phyloP scores from a whole-genome alignment of 768 basidiomycete genomes.

The Lactifluus echinatus region DNA sequence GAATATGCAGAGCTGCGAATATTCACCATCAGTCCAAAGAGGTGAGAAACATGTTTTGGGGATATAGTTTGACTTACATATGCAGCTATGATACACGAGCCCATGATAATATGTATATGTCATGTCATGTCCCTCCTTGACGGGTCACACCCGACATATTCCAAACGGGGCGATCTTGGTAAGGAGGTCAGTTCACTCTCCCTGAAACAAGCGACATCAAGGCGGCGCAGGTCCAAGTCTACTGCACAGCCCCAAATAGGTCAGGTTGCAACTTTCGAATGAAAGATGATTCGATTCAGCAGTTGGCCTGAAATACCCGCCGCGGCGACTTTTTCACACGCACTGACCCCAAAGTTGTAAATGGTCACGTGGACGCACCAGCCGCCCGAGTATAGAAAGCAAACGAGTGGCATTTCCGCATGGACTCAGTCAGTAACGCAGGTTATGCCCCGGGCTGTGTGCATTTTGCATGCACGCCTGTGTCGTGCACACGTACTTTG shows the following conservation, averaged over 20 bases:
- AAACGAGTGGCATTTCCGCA: too few relatives aligned
- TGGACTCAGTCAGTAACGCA: constrained; percentile 14
- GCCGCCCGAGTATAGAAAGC: too few relatives aligned
- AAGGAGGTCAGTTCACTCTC: constrained; percentile 44
- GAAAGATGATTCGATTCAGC: constrained; percentile 18
- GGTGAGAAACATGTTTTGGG: neutral
- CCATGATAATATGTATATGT: neutral
- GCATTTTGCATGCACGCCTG: neutral
- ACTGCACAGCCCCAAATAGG: constrained; percentile 46
- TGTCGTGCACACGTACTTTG: constrained; percentile 18
- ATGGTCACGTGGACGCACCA: constrained; percentile 9
- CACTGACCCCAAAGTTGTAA: constrained; percentile 40
- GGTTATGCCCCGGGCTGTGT: constrained; percentile 6
- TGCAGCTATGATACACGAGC: too few relatives aligned
- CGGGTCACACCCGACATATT: constrained; percentile 53
- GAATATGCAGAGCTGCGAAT: neutral
- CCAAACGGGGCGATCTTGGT: constrained; percentile 56
- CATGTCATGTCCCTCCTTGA: constrained; percentile 33
- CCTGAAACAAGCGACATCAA: constrained; percentile 51
- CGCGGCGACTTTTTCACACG: constrained; percentile 28
- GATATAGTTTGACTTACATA: too few relatives aligned
- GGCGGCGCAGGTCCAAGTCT: constrained; percentile 24
- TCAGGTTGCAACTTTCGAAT: constrained; percentile 65
- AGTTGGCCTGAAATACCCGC: neutral
- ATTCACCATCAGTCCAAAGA: neutral